Conservation (phyloP, 2,329 filamentous ascomycete genomes). For the Grosmannia penicillata region DNA sequence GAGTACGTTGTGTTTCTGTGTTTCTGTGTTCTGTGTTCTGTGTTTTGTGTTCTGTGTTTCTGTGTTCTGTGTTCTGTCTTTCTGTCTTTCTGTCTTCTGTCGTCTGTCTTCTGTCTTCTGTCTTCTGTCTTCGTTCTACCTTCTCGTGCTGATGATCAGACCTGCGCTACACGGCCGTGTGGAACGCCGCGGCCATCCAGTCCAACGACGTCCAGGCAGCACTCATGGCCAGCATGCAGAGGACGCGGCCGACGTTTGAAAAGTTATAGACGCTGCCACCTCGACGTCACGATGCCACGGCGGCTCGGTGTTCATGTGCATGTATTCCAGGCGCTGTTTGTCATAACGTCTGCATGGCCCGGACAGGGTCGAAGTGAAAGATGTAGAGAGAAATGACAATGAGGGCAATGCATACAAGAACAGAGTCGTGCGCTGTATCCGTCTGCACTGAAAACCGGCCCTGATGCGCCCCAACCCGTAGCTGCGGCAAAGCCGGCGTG, state of each 20-base stretch:
- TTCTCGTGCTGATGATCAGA: conserved; percentile 26
- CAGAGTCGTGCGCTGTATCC: neutral
- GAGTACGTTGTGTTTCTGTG: conserved; percentile 31
- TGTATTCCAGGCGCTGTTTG: neutral
- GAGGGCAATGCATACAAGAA: too few relatives aligned
- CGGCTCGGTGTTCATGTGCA: neutral
- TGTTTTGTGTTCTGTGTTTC: neutral
- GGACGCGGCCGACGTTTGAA: conserved; percentile 66
- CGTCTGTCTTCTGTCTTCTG: neutral
- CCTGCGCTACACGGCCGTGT: conserved; percentile 69
- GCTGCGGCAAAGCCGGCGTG: too few relatives aligned
- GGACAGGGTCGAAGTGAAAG: too few relatives aligned
- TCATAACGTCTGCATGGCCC: too few relatives aligned
- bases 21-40: neutral
- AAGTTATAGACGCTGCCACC: conserved; percentile 48
- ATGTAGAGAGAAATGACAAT: too few relatives aligned
- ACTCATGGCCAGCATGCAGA: conserved; percentile 61
- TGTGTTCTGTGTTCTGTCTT: neutral
- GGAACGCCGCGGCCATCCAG: conserved; percentile 78
- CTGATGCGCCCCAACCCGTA: too few relatives aligned
- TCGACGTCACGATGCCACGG: too few relatives aligned
- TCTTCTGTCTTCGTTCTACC: neutral
- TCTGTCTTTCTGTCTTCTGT: neutral
- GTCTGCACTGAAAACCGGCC: too few relatives aligned
- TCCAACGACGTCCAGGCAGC: conserved; percentile 62